These are phyloP conservation scores for Chytridiales sp. DNA, from an alignment of 371 early-diverging fungal species.

Conservation along the genomic window DNA sequence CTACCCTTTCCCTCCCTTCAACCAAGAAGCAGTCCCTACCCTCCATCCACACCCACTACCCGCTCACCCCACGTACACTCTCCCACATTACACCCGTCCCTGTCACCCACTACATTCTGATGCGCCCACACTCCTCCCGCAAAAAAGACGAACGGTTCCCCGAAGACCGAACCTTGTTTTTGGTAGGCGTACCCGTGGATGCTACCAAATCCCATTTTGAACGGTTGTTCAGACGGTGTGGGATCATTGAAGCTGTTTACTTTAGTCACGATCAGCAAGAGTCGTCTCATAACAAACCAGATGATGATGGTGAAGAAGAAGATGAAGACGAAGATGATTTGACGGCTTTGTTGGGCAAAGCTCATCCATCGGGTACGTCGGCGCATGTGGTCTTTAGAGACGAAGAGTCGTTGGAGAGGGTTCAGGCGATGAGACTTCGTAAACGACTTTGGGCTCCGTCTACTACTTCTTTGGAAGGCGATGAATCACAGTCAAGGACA, in stretches of 20 bases:
- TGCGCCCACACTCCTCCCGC: no score
- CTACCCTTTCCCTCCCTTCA: no score
- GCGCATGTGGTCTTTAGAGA: conserved; percentile 80
- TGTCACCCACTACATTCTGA: no score
- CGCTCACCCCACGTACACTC: no score
- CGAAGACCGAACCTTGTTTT: conserved; percentile 73
- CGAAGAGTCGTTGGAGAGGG: conserved; percentile 60
- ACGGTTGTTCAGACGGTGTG: conserved; percentile 70
- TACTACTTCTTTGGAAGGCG: no score
- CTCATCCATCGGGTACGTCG: conserved; percentile 18
- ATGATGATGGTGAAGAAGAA: conserved; percentile 19
- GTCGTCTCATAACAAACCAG: conserved; percentile 29
- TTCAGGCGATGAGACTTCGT: conserved; percentile 61
- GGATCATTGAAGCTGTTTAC: conserved; percentile 62
- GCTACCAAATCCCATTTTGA: conserved; percentile 71
- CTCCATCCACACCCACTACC: no score
- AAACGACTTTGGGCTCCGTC: conserved; percentile 61
- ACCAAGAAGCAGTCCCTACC: no score
- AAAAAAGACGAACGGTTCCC: no score
- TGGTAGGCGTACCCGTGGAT: conserved; percentile 81
- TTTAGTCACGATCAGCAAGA: conserved; percentile 35
- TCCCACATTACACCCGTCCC: no score
- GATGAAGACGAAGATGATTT: conserved; percentile 24
- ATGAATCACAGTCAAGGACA: no score
- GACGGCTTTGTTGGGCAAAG: neutral